phyloP scores from a whole-genome alignment of 2,329 filamentous ascomycete species.

The Tolypocladium inflatum region DNA sequence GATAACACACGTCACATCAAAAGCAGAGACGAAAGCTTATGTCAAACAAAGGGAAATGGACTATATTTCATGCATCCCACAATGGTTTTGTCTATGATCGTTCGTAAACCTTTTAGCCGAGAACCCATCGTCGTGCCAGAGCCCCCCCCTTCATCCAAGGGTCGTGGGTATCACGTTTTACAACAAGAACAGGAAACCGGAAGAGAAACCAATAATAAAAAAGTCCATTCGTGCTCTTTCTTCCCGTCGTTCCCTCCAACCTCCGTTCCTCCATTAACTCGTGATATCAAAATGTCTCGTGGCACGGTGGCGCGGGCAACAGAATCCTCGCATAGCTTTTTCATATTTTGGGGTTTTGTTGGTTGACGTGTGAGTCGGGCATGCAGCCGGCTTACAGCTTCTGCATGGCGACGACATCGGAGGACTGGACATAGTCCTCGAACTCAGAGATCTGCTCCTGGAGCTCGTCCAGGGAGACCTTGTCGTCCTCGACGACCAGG shows the following conservation, averaged over 20 bases:
- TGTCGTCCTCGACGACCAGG: constrained; percentile 94
- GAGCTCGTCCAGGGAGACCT: constrained; percentile 79
- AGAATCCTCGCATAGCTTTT: neutral
- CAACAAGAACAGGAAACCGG: neutral
- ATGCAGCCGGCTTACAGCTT: constrained; percentile 57
- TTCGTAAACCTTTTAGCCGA: neutral
- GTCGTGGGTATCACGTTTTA: neutral
- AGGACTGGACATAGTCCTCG: constrained; percentile 95
- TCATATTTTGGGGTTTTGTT: neutral
- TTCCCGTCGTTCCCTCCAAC: neutral
- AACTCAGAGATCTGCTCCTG: constrained; percentile 73
- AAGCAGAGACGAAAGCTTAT: neutral
- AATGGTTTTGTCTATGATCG: neutral
- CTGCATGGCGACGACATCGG: constrained; percentile 84
- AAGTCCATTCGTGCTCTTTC: neutral
- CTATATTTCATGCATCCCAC: neutral
- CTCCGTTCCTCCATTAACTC: neutral
- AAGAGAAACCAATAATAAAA: neutral
- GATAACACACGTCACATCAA: neutral
- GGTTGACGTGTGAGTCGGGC: neutral
- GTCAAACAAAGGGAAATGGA: neutral
- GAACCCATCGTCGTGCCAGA: neutral
- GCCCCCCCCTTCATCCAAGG: neutral
- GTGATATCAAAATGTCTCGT: constrained; percentile 1
- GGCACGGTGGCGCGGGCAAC: neutral